Conservation (phyloP, 345 rosid genomes). For the Eucalyptus pauciflora region DNA sequence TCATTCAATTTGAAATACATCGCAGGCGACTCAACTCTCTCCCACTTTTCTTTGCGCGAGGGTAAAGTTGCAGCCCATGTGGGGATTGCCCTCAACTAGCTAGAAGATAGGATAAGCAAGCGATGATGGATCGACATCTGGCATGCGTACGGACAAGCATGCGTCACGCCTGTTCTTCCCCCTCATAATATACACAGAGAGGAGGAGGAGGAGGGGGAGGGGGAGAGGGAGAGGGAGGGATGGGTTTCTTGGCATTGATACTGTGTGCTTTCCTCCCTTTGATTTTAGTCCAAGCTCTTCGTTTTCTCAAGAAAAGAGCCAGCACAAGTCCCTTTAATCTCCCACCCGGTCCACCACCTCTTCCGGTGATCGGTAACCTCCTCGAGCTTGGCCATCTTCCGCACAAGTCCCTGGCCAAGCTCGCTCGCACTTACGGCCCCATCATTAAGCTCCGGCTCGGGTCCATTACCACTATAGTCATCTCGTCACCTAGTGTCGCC, state of each 20-base stretch:
- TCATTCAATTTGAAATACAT: background rate
- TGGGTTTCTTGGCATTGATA: background rate
- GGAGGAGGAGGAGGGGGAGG: background rate
- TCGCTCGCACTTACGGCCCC: slow-evolving; percentile 28
- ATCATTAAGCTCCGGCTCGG: slow-evolving; percentile 15
- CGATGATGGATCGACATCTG: background rate
- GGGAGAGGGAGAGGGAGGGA: background rate
- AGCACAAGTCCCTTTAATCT: background rate
- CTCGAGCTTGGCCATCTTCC: slow-evolving; percentile 15
- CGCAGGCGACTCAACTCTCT: background rate
- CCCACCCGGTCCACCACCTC: slow-evolving; percentile 16
- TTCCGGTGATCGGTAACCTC: slow-evolving; percentile 34
- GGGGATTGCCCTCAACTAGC: background rate
- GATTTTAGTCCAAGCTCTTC: background rate
- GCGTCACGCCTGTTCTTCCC: background rate
- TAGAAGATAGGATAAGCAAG: background rate
- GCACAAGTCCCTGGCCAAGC: slow-evolving; percentile 14
- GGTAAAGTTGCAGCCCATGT: background rate
- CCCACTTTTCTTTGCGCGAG: background rate
- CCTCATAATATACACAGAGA: background rate
- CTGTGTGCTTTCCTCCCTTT: background rate
- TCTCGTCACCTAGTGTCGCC: background rate
- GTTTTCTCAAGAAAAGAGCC: background rate
- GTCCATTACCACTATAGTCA: background rate
- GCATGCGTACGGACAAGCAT: background rate